Conservation (phyloP, 1,284 basidiomycete genomes). For the Ceratobasidium theobromae region DNA sequence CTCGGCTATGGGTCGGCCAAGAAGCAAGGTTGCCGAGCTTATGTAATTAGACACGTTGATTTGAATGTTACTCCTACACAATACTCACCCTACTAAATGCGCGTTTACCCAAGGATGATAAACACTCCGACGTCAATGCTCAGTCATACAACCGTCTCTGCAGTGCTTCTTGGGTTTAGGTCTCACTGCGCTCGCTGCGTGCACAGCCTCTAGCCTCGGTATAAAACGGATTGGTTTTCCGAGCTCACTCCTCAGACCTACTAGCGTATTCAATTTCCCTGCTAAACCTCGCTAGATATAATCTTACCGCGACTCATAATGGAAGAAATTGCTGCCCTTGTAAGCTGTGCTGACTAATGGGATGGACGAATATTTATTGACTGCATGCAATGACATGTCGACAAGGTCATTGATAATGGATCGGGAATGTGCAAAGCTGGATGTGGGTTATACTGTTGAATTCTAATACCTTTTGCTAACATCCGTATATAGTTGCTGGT, state of each 20-base stretch:
- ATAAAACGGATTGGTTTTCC: neutral
- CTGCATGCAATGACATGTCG: neutral
- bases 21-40: no score
- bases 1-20: no score
- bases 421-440: conserved; percentile 94
- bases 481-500: conserved; percentile 37
- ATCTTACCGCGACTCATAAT: no score
- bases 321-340: conserved; percentile 54
- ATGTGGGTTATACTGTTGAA: conserved; percentile 53
- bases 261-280: neutral
- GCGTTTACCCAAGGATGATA: neutral
- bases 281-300: conserved; percentile 43
- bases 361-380: neutral
- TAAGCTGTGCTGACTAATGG: conserved; percentile 40
- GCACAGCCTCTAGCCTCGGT: neutral
- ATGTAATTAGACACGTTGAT: no score
- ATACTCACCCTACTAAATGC: no score
- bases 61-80: no score
- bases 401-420: conserved; percentile 78
- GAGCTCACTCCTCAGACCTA: neutral
- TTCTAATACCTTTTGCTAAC: conserved; percentile 38
- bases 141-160: conserved; percentile 6
- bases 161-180: neutral
- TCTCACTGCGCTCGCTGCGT: conserved; percentile 28
- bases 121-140: neutral